Percentiles rank a stretch among this genome's conserved stretches.
Evolutionary conservation across 2,329 filamentous ascomycete species (phyloP).

Genomic region (Hypoxylon sp.): DNA sequence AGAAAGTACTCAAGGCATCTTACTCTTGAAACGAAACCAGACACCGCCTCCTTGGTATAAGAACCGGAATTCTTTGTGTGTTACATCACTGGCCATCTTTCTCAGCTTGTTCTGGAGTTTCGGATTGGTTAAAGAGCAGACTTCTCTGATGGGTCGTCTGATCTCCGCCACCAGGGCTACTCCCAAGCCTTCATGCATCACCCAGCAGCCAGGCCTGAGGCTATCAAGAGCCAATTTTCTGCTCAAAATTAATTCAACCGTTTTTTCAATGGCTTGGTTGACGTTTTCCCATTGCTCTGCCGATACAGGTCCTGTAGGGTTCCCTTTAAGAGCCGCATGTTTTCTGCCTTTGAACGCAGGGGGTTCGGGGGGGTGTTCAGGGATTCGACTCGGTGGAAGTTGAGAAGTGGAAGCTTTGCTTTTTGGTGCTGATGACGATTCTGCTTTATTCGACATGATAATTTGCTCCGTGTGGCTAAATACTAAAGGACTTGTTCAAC

Average conservation of each 20-base stretch:
- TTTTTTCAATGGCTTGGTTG: slow-evolving; percentile 41
- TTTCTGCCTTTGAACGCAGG: slow-evolving; percentile 11
- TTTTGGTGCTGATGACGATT: neutral
- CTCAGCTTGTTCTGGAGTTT: slow-evolving; percentile 32
- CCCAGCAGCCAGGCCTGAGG: slow-evolving; percentile 31
- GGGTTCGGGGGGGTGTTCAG: neutral
- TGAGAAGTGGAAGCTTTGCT: neutral
- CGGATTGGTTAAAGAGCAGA: slow-evolving; percentile 31
- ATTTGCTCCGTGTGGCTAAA: neutral
- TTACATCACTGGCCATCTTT: slow-evolving; percentile 34
- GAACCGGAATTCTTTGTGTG: slow-evolving; percentile 36
- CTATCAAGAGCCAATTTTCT: slow-evolving; percentile 28
- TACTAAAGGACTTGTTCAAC: neutral
- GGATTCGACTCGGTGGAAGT: neutral
- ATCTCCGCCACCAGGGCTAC: slow-evolving; percentile 44
- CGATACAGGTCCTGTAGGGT: slow-evolving; percentile 3
- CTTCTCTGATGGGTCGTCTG: slow-evolving; percentile 30
- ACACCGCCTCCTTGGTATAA: slow-evolving; percentile 36
- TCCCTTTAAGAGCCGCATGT: slow-evolving; percentile 28
- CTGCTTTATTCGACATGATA: slow-evolving; percentile 8
- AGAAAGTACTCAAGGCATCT: neutral
- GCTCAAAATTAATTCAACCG: slow-evolving; percentile 35
- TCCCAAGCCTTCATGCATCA: slow-evolving; percentile 39
- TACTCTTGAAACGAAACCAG: slow-evolving; percentile 44
- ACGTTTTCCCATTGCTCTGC: slow-evolving; percentile 39